phyloP scores from a whole-genome alignment of 495 filamentous ascomycete species.

The Cladorrhinum samala region DNA sequence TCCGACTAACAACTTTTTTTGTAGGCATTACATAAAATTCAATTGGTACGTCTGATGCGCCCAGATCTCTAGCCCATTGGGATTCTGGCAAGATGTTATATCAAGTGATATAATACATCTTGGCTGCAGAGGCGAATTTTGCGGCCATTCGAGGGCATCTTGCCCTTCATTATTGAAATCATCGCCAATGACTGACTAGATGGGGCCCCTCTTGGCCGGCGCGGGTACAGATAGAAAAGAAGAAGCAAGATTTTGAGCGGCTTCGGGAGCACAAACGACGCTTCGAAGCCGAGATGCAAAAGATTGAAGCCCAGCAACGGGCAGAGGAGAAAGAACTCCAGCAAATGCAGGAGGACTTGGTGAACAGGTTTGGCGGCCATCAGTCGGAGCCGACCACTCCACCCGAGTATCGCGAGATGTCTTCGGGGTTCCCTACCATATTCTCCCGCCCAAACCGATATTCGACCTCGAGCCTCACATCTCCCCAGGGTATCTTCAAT shows the following conservation, averaged over 20 bases:
- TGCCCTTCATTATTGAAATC: neutral
- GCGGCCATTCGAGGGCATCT: neutral
- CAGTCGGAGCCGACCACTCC: slow-evolving; percentile 94
- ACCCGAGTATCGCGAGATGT: slow-evolving; percentile 78
- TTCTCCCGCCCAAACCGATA: slow-evolving; percentile 75
- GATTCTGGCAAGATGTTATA: neutral
- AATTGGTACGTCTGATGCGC: slow-evolving; percentile 45
- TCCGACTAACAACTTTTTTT: neutral
- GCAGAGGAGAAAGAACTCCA: slow-evolving; percentile 75
- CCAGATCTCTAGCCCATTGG: neutral
- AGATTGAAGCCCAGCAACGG: slow-evolving; percentile 74
- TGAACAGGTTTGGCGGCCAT: slow-evolving; percentile 51
- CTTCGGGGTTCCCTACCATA: slow-evolving; percentile 59
- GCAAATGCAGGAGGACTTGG: slow-evolving; percentile 69
- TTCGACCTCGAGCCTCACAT: slow-evolving; percentile 74
- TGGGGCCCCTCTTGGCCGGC: slow-evolving; percentile 2
- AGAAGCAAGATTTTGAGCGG: slow-evolving; percentile 77
- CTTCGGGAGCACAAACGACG: slow-evolving; percentile 77
- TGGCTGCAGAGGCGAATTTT: neutral
- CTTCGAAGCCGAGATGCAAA: slow-evolving; percentile 82
- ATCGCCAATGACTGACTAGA: slow-evolving; percentile 15
- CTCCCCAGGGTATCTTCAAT: slow-evolving; percentile 69
- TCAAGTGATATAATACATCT: neutral
- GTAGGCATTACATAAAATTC: slow-evolving; percentile 52
- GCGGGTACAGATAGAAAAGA: slow-evolving; percentile 73